Evolutionary conservation across 495 filamentous ascomycete genomes (phyloP).

Genomic region (Penicillium soppii): DNA sequence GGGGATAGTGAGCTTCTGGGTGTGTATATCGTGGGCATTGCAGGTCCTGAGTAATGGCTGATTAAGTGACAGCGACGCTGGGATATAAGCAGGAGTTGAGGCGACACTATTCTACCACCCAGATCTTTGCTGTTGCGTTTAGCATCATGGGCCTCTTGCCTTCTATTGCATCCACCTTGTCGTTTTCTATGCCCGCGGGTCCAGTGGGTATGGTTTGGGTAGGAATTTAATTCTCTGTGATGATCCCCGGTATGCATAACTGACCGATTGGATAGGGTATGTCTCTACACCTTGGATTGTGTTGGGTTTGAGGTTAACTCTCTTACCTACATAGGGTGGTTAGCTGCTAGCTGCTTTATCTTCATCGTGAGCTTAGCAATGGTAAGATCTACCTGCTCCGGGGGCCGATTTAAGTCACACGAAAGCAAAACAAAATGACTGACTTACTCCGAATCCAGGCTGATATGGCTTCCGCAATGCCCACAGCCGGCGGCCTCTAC

Average conservation of each 20-base stretch:
- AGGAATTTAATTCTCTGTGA: no score
- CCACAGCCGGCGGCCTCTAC: slow-evolving; percentile 67
- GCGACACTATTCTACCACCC: slow-evolving; percentile 62
- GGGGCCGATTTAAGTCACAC: background rate
- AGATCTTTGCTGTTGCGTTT: slow-evolving; percentile 72
- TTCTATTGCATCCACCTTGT: slow-evolving; percentile 64
- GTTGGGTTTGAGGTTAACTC: no score
- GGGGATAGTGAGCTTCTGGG: slow-evolving; percentile 36
- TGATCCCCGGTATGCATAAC: background rate
- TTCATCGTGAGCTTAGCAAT: slow-evolving; percentile 67
- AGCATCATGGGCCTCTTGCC: slow-evolving; percentile 73
- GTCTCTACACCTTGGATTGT: background rate
- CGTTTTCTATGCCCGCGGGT: slow-evolving; percentile 65
- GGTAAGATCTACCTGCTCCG: slow-evolving; percentile 28
- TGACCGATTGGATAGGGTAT: slow-evolving; percentile 24
- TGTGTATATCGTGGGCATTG: slow-evolving; percentile 4
- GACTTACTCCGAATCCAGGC: slow-evolving; percentile 35
- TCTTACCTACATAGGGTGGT: slow-evolving; percentile 49
- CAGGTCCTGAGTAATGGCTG: background rate
- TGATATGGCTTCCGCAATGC: slow-evolving; percentile 68
- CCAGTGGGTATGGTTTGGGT: slow-evolving; percentile 72
- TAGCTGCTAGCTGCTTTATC: slow-evolving; percentile 60
- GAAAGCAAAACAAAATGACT: no score
- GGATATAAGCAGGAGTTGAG: slow-evolving; percentile 72
- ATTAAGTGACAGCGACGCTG: slow-evolving; percentile 31